Conservation (phyloP, 306 rosid genomes). For the Canavalia gladiata region DNA sequence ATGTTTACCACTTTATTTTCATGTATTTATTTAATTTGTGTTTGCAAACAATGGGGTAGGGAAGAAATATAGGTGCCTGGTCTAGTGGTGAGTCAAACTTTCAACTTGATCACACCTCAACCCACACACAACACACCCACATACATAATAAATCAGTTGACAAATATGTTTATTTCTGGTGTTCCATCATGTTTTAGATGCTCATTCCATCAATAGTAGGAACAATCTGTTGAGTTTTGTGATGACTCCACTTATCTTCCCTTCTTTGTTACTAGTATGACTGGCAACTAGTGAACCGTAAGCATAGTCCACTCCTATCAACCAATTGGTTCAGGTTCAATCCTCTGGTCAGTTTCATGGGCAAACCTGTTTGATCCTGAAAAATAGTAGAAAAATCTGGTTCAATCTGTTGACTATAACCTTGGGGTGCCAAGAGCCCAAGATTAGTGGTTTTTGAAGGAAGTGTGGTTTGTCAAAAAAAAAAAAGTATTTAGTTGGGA, state of each 20-base stretch:
- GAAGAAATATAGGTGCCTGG: slow-evolving; percentile 14
- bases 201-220: background rate
- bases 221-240: slow-evolving; percentile 9
- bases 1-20: background rate
- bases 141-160: background rate
- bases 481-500: background rate
- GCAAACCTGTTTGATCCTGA: background rate
- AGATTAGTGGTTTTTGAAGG: slow-evolving; percentile 6
- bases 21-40: background rate
- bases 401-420: background rate
- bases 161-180: background rate
- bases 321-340: slow-evolving; percentile 11
- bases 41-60: background rate
- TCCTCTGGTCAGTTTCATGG: background rate
- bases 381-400: background rate
- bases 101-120: background rate
- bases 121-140: background rate
- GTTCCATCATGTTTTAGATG: background rate
- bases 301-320: slow-evolving; percentile 11
- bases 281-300: slow-evolving; percentile 4
- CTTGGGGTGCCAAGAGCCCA: background rate
- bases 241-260: background rate
- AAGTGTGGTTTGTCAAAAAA: background rate
- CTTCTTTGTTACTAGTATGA: background rate
- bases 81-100: background rate